Conservation (phyloP, 495 filamentous ascomycete species). For the Aspergillus ellipticus region DNA sequence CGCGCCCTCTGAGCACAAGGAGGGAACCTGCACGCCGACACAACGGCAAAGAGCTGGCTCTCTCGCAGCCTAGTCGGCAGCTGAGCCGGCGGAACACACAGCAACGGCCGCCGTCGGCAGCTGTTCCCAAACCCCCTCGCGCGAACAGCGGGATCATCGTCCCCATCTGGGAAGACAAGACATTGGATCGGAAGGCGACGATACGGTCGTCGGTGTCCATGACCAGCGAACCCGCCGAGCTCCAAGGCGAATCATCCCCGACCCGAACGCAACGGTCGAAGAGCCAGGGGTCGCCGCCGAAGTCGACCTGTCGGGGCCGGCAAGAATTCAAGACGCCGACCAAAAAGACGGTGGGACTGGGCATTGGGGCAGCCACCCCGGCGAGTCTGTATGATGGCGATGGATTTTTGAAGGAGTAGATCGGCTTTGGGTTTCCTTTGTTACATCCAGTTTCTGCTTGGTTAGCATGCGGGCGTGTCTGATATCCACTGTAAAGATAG, state of each 20-base stretch:
- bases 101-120: neutral
- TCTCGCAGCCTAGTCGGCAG: neutral
- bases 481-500: conserved; percentile 11
- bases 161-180: conserved; percentile 38
- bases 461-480: conserved; percentile 1
- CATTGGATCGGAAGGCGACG: neutral
- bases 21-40: conserved; percentile 11
- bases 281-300: conserved; percentile 14
- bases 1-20: conserved; percentile 28
- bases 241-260: conserved; percentile 16
- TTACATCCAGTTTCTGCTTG: neutral
- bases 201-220: conserved; percentile 11
- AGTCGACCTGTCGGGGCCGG: conserved; percentile 12
- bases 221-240: conserved; percentile 12
- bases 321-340: conserved; percentile 30
- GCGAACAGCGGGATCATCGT: conserved; percentile 24
- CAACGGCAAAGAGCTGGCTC: conserved; percentile 6
- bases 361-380: conserved; percentile 34
- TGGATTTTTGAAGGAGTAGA: conserved; percentile 45
- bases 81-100: neutral
- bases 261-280: neutral
- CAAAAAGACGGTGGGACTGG: conserved; percentile 32
- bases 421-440: neutral
- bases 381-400: conserved; percentile 48
- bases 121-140: neutral